Percentiles rank a stretch among this genome's conserved stretches.
phyloP scores from a whole-genome alignment of 768 basidiomycete genomes.

The Auricularia heimuer region DNA sequence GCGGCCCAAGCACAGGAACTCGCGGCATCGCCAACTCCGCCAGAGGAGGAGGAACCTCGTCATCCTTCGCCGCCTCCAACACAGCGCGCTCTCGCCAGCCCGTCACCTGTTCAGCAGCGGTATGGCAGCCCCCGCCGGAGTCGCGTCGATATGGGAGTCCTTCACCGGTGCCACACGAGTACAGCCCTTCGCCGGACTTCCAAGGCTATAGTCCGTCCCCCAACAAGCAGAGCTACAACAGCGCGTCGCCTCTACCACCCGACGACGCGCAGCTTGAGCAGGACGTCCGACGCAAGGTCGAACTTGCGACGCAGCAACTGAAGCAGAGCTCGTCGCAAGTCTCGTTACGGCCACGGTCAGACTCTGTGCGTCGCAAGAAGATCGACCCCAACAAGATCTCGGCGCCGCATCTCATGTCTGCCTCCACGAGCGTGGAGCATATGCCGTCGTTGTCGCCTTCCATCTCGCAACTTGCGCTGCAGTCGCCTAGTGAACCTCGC shows the following conservation, averaged over 20 bases:
- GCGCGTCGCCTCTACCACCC: slow-evolving; percentile 24
- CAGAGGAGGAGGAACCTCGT: background rate
- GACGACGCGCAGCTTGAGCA: slow-evolving; percentile 47
- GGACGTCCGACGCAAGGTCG: slow-evolving; percentile 59
- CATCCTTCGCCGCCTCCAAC: background rate
- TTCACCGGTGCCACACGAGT: background rate
- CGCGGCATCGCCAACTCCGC: background rate
- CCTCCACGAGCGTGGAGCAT: slow-evolving; percentile 58
- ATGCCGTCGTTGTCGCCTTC: slow-evolving; percentile 42
- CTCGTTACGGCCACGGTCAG: background rate
- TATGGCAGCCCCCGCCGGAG: background rate
- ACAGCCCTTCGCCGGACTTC: background rate
- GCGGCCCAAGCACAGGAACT: background rate
- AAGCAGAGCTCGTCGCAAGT: slow-evolving; percentile 34
- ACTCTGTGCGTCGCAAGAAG: slow-evolving; percentile 32
- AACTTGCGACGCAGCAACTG: slow-evolving; percentile 55
- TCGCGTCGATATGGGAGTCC: background rate
- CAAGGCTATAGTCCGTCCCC: background rate
- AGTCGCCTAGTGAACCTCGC: slow-evolving; percentile 20
- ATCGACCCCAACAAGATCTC: slow-evolving; percentile 58
- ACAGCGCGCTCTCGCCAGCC: background rate
- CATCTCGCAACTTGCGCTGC: slow-evolving; percentile 26
- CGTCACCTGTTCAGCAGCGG: background rate
- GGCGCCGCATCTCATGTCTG: slow-evolving; percentile 53
- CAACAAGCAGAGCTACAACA: slow-evolving; percentile 1